A percentile compares a stretch with the other conserved stretches of the same genome.
These are phyloP conservation scores for Lepidopterella palustris DNA, from an alignment of 495 filamentous ascomycete genomes.

Conservation along the genomic window DNA sequence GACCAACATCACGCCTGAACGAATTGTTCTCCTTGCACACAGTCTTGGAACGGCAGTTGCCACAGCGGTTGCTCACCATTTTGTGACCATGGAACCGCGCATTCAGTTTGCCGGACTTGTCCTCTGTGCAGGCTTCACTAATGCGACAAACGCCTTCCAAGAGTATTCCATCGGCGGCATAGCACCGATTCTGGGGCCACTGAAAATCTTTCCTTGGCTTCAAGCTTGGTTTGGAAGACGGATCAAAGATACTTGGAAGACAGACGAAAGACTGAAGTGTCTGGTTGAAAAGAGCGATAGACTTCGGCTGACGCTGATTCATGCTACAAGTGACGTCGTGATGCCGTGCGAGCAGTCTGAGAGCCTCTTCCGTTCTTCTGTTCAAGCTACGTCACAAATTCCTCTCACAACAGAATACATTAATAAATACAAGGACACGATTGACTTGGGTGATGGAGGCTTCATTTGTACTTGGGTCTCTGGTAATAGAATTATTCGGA, in stretches of 20 bases:
- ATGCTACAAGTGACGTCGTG: constrained; percentile 19
- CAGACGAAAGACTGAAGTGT: constrained; percentile 5
- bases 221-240: constrained; percentile 20
- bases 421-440: neutral
- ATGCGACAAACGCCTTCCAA: constrained; percentile 16
- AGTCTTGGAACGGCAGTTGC: constrained; percentile 33
- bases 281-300: constrained; percentile 7
- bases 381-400: constrained; percentile 7
- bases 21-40: constrained; percentile 33
- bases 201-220: constrained; percentile 17
- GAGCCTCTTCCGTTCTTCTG: constrained; percentile 13
- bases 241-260: constrained; percentile 26
- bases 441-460: constrained; percentile 27
- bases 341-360: constrained; percentile 26
- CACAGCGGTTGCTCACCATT: constrained; percentile 22
- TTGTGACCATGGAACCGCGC: constrained; percentile 6
- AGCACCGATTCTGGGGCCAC: constrained; percentile 17
- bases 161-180: constrained; percentile 19
- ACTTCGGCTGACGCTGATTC: constrained; percentile 17
- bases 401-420: neutral
- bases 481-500: constrained; percentile 15
- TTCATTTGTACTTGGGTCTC: constrained; percentile 13
- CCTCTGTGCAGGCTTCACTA: constrained; percentile 25
- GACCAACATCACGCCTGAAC: constrained; percentile 23
- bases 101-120: constrained; percentile 31